Evolutionary conservation across 2,329 filamentous ascomycete species (phyloP).

Genomic region (Camillea tinctor): DNA sequence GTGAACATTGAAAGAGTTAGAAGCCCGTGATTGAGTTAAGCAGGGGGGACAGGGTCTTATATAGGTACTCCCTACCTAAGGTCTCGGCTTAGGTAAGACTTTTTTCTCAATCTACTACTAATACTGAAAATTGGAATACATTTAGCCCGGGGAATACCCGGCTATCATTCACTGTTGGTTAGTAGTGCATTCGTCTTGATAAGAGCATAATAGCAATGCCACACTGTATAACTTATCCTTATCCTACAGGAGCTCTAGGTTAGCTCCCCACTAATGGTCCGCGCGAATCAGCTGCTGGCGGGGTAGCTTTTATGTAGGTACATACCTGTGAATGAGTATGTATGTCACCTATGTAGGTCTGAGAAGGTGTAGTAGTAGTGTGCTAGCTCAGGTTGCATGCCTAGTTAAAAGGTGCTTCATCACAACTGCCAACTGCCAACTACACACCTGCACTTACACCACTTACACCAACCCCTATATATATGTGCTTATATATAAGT

Average conservation of each 20-base stretch:
- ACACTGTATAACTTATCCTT: background rate
- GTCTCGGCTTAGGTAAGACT: background rate
- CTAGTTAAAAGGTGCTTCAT: background rate
- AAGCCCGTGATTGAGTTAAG: background rate
- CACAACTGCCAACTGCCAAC: background rate
- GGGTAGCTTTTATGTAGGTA: background rate
- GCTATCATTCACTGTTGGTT: too few species aligned
- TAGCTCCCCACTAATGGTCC: background rate
- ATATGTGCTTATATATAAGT: too few species aligned
- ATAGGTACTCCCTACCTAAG: constrained; percentile 1
- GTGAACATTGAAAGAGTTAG: background rate
- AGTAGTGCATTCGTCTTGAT: too few species aligned
- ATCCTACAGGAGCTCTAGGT: background rate
- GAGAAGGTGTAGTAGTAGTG: too few species aligned
- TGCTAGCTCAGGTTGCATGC: background rate
- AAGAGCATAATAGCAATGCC: too few species aligned
- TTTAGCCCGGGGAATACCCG: background rate
- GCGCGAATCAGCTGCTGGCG: background rate
- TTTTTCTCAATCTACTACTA: too few species aligned
- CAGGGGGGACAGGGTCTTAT: too few species aligned
- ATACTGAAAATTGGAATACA: background rate
- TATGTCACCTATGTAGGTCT: too few species aligned
- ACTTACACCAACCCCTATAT: too few species aligned
- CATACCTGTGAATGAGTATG: too few species aligned
- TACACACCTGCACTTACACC: too few species aligned